Evolutionary conservation across 768 basidiomycete genomes (phyloP).

Genomic region (Macrocybe gigantea): DNA sequence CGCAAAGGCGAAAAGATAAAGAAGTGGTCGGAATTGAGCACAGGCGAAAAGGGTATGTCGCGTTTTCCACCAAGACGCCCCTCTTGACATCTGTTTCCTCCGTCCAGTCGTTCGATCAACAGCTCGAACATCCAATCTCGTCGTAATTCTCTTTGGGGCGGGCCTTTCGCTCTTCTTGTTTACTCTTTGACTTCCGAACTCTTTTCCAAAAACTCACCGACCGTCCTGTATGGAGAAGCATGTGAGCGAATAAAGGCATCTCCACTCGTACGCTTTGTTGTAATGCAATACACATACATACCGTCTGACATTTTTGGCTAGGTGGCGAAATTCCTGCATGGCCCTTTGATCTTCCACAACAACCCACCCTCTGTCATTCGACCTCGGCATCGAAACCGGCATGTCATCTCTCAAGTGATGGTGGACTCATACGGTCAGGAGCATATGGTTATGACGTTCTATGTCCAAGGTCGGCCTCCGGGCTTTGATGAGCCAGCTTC

Average conservation of each 20-base stretch:
- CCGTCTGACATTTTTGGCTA: constrained; percentile 21
- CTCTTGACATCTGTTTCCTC: neutral
- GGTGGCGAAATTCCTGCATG: constrained; percentile 66
- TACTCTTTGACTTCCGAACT: constrained; percentile 81
- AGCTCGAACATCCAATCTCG: constrained; percentile 41
- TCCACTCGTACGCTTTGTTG: constrained; percentile 29
- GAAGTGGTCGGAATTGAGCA: constrained; percentile 77
- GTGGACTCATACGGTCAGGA: constrained; percentile 71
- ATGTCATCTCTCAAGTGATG: constrained; percentile 73
- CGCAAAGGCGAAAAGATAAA: constrained; percentile 50
- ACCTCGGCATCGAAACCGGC: constrained; percentile 78
- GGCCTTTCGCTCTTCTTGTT: constrained; percentile 65
- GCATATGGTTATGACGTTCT: constrained; percentile 83
- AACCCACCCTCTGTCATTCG: constrained; percentile 71
- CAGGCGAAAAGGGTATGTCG: constrained; percentile 66
- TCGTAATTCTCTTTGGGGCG: constrained; percentile 70
- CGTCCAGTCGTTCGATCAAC: constrained; percentile 42
- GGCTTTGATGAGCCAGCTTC: constrained; percentile 24
- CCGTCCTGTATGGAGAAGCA: constrained; percentile 65
- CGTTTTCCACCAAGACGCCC: neutral
- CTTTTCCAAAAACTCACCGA: constrained; percentile 85
- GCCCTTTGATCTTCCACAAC: constrained; percentile 72
- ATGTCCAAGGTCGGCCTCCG: constrained; percentile 57
- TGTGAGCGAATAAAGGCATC: constrained; percentile 49
- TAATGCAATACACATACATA: neutral